A percentile compares a stretch with the other conserved stretches of the same genome.
These are phyloP conservation scores for Moesziomyces antarcticus DNA, from an alignment of 1,284 basidiomycete species.

Conservation along the genomic window DNA sequence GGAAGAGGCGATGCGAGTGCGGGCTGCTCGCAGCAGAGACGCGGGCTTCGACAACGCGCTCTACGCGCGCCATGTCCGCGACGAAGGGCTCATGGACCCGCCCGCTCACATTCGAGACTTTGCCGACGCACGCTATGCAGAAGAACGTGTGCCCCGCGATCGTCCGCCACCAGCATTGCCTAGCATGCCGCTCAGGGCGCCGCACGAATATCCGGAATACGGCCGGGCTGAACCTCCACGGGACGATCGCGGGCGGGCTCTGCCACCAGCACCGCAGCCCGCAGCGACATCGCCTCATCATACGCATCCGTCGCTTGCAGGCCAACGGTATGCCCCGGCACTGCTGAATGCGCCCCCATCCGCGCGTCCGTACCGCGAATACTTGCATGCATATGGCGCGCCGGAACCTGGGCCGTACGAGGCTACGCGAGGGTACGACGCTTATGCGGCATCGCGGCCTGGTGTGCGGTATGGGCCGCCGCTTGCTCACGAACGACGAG, in stretches of 20 bases:
- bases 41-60: conserved; percentile 11
- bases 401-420: conserved; percentile 7
- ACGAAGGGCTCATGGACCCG: conserved; percentile 4
- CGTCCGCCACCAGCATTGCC: conserved; percentile 9
- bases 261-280: conserved; percentile 9
- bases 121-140: conserved; percentile 7
- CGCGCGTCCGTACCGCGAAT: conserved; percentile 7
- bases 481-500: conserved; percentile 15
- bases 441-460: conserved; percentile 4
- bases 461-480: conserved; percentile 12
- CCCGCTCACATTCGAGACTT: conserved; percentile 9
- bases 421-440: conserved; percentile 10
- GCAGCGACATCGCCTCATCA: conserved; percentile 13
- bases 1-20: conserved; percentile 20
- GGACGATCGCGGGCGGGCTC: conserved; percentile 14
- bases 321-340: conserved; percentile 1
- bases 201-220: conserved; percentile 15
- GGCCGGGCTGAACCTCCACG: conserved; percentile 9
- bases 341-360: conserved; percentile 8
- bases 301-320: conserved; percentile 1
- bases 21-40: conserved; percentile 13
- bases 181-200: conserved; percentile 5
- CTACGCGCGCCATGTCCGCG: conserved; percentile 16
- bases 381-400: conserved; percentile 12
- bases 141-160: conserved; percentile 13